Conservation (phyloP, 495 filamentous ascomycete species). For the Aspergillus bertholletiae region DNA sequence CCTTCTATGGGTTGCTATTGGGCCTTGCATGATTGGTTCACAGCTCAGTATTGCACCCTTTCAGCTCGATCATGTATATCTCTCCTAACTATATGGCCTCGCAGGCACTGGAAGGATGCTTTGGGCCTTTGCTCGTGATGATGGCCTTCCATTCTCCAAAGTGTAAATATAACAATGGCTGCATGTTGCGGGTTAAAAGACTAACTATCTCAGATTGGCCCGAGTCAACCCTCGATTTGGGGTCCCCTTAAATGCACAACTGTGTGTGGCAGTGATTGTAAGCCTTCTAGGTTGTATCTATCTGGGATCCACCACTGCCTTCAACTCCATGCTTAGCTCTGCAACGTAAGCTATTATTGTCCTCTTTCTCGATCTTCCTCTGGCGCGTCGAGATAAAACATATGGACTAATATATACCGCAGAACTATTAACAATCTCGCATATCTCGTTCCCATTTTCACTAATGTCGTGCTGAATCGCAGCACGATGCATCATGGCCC, state of each 20-base stretch:
- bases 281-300: conserved; percentile 67
- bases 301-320: conserved; percentile 64
- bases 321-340: conserved; percentile 67
- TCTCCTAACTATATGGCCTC: conserved; percentile 26
- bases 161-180: conserved; percentile 15
- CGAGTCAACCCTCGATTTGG: conserved; percentile 22
- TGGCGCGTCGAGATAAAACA: not conserved
- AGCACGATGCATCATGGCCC: conserved; percentile 33
- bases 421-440: conserved; percentile 38
- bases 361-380: not conserved
- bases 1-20: conserved; percentile 54
- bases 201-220: conserved; percentile 20
- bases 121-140: conserved; percentile 74
- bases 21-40: conserved; percentile 45
- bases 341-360: conserved; percentile 21
- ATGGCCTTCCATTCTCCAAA: conserved; percentile 36
- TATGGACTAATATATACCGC: not conserved
- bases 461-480: conserved; percentile 30
- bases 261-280: conserved; percentile 55
- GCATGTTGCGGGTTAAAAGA: not conserved
- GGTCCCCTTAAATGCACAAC: conserved; percentile 55
- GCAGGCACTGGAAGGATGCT: conserved; percentile 64
- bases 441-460: conserved; percentile 32
- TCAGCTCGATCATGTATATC: not conserved
- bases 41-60: conserved; percentile 36